phyloP scores from a whole-genome alignment of 192 early-diverging fungal genomes.

The Coemansia sp. region DNA sequence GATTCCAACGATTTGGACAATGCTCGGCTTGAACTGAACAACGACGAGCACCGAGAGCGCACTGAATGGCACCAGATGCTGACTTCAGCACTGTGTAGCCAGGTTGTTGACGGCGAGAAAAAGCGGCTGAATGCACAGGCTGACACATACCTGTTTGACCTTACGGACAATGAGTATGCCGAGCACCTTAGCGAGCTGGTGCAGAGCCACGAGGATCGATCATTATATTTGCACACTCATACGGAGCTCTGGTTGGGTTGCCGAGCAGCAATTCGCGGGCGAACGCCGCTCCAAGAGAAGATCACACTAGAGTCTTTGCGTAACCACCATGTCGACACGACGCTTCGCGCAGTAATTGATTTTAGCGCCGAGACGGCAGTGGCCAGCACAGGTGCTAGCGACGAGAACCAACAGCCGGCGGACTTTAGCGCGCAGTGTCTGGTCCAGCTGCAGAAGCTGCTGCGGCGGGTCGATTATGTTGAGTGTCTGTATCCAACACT shows the following conservation, averaged over 20 bases:
- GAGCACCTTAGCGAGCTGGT: slow-evolving; percentile 24
- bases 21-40: slow-evolving; percentile 17
- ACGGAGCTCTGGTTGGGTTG: slow-evolving; percentile 74
- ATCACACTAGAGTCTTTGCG: slow-evolving; percentile 65
- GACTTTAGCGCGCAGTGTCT: slow-evolving; percentile 49
- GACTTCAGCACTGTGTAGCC: slow-evolving; percentile 73
- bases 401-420: background rate
- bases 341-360: slow-evolving; percentile 60
- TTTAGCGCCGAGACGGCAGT: slow-evolving; percentile 56
- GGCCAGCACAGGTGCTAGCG: background rate
- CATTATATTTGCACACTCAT: slow-evolving; percentile 51
- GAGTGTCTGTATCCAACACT: slow-evolving; percentile 78
- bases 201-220: slow-evolving; percentile 40
- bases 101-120: slow-evolving; percentile 83
- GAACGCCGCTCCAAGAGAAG: slow-evolving; percentile 65
- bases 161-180: slow-evolving; percentile 30
- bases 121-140: slow-evolving; percentile 58
- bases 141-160: slow-evolving; percentile 22
- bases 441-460: slow-evolving; percentile 63
- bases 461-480: slow-evolving; percentile 75
- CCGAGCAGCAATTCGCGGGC: slow-evolving; percentile 63
- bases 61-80: slow-evolving; percentile 86
- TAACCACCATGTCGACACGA: slow-evolving; percentile 27
- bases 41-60: slow-evolving; percentile 63
- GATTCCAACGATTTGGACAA: background rate